phyloP scores from a whole-genome alignment of 768 basidiomycete genomes.

The Ephemerocybe angulata region DNA sequence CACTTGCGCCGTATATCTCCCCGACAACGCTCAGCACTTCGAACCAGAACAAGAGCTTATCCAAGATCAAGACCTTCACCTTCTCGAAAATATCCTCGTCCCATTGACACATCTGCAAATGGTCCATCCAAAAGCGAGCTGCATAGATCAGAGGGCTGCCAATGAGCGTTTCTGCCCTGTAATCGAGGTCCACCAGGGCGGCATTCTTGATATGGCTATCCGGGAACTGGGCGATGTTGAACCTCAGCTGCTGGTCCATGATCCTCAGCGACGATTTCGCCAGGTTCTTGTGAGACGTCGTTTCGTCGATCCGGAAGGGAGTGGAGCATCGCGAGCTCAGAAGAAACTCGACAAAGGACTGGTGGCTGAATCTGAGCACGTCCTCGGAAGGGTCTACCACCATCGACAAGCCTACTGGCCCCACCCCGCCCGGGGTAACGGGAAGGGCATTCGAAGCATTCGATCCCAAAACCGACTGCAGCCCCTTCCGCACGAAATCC shows the following conservation, averaged over 20 bases:
- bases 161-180: conserved; percentile 19
- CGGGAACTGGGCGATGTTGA: conserved; percentile 33
- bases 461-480: conserved; percentile 18
- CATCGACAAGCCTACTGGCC: too few species aligned
- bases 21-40: conserved; percentile 28
- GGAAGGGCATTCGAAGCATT: too few species aligned
- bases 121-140: conserved; percentile 28
- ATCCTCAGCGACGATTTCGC: conserved; percentile 19
- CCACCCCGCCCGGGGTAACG: too few species aligned
- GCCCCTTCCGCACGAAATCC: conserved; percentile 16
- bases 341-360: conserved; percentile 27
- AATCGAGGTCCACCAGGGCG: conserved; percentile 21
- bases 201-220: conserved; percentile 26
- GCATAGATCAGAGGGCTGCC: conserved; percentile 25
- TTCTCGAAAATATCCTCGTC: conserved; percentile 4
- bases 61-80: conserved; percentile 20
- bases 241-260: conserved; percentile 27
- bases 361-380: conserved; percentile 24
- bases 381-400: too few species aligned
- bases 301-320: conserved; percentile 15
- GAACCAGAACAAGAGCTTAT: conserved; percentile 28
- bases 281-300: conserved; percentile 17
- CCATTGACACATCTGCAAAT: conserved; percentile 14
- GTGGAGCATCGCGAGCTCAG: conserved; percentile 10
- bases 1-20: conserved; percentile 7